A percentile compares a stretch with the other conserved stretches of the same genome.
phyloP scores from a whole-genome alignment of 2,329 filamentous ascomycete genomes.

The Emmonsiellopsis sp. region DNA sequence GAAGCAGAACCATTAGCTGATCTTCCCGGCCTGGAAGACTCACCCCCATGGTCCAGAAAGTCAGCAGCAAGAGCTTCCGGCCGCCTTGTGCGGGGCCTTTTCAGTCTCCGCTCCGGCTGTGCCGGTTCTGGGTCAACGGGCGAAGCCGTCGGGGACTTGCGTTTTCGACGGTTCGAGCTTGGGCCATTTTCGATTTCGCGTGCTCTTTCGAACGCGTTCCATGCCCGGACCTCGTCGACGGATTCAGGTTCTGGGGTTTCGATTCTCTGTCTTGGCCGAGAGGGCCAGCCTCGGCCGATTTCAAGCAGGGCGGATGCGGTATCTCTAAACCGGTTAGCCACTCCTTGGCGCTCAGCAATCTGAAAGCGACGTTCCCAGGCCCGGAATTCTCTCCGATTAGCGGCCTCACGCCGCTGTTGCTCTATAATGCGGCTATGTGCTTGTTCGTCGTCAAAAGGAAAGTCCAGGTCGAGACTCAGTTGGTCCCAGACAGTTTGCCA shows the following conservation, averaged over 20 bases:
- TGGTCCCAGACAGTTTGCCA: conserved; percentile 86
- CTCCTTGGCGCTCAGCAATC: conserved; percentile 72
- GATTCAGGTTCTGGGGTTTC: conserved; percentile 56
- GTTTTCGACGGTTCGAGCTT: conserved; percentile 46
- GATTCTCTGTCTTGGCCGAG: conserved; percentile 30
- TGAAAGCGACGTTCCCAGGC: conserved; percentile 78
- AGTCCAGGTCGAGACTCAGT: conserved; percentile 69
- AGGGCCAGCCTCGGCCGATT: conserved; percentile 35
- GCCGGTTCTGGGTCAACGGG: conserved; percentile 56
- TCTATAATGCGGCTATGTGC: conserved; percentile 50
- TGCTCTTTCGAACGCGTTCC: conserved; percentile 84
- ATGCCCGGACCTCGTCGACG: conserved; percentile 71
- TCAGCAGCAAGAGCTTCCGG: conserved; percentile 45
- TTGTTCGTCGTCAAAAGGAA: conserved; percentile 71
- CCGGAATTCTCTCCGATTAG: conserved; percentile 50
- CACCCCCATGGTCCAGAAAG: conserved; percentile 21
- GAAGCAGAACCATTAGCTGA: conserved; percentile 14
- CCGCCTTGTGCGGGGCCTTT: conserved; percentile 73
- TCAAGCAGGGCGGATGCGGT: conserved; percentile 56
- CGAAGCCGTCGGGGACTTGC: conserved; percentile 69
- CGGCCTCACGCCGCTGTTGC: conserved; percentile 37
- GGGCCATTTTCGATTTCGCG: conserved; percentile 53
- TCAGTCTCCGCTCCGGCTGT: conserved; percentile 73
- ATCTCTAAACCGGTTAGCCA: conserved; percentile 60
- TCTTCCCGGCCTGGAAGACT: conserved; percentile 29